Evolutionary conservation across 2,329 filamentous ascomycete species (phyloP).

Genomic region (Verticillium isaacii): DNA sequence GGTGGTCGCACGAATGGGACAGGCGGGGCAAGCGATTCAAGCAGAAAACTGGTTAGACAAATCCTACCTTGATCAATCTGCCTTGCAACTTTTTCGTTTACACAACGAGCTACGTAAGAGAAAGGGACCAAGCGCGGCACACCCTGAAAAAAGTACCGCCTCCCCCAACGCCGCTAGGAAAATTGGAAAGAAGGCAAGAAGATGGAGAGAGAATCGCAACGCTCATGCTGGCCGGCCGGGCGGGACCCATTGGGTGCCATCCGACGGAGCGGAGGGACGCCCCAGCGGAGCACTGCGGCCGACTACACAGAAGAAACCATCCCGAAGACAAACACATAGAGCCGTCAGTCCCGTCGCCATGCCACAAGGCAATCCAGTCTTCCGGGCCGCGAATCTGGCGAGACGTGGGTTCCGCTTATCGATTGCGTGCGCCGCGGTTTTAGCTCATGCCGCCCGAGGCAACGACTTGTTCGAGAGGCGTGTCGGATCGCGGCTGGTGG

Average conservation of each 20-base stretch:
- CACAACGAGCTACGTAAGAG: neutral
- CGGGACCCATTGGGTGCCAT: neutral
- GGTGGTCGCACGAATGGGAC: neutral
- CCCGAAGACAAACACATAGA: too few relatives aligned
- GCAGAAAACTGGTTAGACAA: neutral
- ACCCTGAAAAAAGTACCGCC: neutral
- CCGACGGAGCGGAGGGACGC: too few relatives aligned
- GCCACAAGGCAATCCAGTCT: too few relatives aligned
- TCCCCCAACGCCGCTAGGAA: neutral
- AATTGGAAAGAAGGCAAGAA: neutral
- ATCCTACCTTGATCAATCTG: neutral
- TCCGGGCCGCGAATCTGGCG: too few relatives aligned
- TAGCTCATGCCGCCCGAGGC: neutral
- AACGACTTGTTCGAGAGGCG: conserved; percentile 6
- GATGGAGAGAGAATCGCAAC: conserved; percentile 3
- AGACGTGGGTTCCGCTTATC: too few relatives aligned
- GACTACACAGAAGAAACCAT: too few relatives aligned
- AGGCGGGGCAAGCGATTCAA: neutral
- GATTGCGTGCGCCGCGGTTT: too few relatives aligned
- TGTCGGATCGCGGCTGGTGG: conserved; percentile 6
- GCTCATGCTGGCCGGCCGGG: conserved; percentile 10
- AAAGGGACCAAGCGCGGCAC: neutral
- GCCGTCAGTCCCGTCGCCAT: too few relatives aligned
- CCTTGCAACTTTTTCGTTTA: neutral
- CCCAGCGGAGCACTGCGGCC: too few relatives aligned